phyloP scores from a whole-genome alignment of 495 filamentous ascomycete genomes.

The Darksidea phi region DNA sequence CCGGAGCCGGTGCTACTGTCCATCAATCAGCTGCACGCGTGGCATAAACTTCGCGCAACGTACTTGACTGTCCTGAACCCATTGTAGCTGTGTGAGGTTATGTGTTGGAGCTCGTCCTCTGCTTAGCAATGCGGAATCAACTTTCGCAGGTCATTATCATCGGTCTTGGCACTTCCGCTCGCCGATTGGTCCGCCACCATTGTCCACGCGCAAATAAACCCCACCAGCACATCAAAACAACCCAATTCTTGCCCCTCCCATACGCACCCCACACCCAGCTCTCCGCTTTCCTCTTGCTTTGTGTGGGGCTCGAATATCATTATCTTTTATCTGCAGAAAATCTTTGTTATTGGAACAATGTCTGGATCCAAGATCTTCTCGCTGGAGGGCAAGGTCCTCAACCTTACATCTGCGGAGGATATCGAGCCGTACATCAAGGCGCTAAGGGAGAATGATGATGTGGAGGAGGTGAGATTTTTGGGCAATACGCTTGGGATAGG shows the following conservation, averaged over 20 bases:
- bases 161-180: slow-evolving; percentile 21
- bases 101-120: not conserved
- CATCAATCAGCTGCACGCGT: slow-evolving; percentile 1
- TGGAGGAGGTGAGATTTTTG: slow-evolving; percentile 77
- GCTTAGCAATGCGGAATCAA: slow-evolving; percentile 23
- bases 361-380: slow-evolving; percentile 73
- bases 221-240: slow-evolving; percentile 23
- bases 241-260: slow-evolving; percentile 7
- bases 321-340: slow-evolving; percentile 14
- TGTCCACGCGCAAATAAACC: slow-evolving; percentile 3
- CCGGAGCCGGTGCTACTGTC: slow-evolving; percentile 16
- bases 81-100: slow-evolving; percentile 18
- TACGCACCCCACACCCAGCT: not conserved
- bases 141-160: slow-evolving; percentile 8
- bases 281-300: not conserved
- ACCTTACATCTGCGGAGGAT: slow-evolving; percentile 82
- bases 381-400: slow-evolving; percentile 84
- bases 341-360: slow-evolving; percentile 47
- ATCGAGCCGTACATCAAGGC: slow-evolving; percentile 79
- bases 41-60: not conserved
- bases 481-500: slow-evolving; percentile 91
- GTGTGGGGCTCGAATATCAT: slow-evolving; percentile 8
- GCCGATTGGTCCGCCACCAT: slow-evolving; percentile 1
- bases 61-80: slow-evolving; percentile 36
- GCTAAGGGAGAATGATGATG: slow-evolving; percentile 66